Evolutionary conservation across 202 grass and related monocot species (phyloP).

Genomic region (Musa balbisiana): DNA sequence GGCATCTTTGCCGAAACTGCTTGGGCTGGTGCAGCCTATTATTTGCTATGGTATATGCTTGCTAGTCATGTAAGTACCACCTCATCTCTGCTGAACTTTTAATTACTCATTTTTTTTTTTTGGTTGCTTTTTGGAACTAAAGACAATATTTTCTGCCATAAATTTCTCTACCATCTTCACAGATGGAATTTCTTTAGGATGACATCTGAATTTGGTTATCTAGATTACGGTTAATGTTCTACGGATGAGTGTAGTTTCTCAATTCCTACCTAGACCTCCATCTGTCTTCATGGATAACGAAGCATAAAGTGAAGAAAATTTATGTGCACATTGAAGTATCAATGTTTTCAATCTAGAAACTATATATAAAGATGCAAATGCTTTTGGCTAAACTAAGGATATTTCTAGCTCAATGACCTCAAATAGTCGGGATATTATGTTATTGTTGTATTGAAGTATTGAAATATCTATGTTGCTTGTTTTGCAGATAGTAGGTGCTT

Average conservation of each 20-base stretch:
- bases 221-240: not conserved
- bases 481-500: constrained; percentile 74
- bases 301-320: too few relatives aligned
- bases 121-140: not conserved
- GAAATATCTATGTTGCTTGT: too few relatives aligned
- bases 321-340: too few relatives aligned
- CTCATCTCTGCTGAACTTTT: constrained; percentile 4
- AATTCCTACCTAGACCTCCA: too few relatives aligned
- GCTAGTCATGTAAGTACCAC: constrained; percentile 71
- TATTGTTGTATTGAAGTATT: too few relatives aligned
- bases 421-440: too few relatives aligned
- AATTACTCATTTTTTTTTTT: not conserved
- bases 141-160: not conserved
- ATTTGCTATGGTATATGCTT: constrained; percentile 96
- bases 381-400: too few relatives aligned
- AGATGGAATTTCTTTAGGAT: not conserved
- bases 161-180: not conserved
- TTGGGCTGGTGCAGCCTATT: constrained; percentile 94
- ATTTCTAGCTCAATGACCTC: too few relatives aligned
- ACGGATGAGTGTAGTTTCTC: not conserved
- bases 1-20: constrained; percentile 90
- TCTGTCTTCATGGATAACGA: too few relatives aligned
- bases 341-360: too few relatives aligned
- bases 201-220: not conserved
- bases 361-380: too few relatives aligned